Base-by-base conservation (phyloP, 805 yeast species). In the Sugiyamaella chiloensis region DNA sequence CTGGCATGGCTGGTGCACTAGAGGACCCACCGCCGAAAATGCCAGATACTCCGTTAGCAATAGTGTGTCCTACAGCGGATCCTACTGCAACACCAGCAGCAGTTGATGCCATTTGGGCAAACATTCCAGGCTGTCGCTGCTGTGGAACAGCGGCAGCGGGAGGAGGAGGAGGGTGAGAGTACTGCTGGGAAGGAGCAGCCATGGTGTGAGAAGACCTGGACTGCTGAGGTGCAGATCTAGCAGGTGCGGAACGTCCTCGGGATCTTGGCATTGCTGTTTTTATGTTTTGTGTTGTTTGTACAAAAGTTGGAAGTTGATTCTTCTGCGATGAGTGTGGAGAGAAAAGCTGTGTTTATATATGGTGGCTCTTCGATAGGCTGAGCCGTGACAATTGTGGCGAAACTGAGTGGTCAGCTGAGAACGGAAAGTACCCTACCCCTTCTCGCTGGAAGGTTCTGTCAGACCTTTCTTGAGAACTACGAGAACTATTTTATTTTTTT, bases 31-130 rank as follows among this genome's bases (percentile, higher is more conserved):
- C 95, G 46, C 95, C 88, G 61, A 91, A 91, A 78, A 93, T 70
- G 43, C 87, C 77, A 43, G 96, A 82, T 60, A 93, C 73, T 61
- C 98, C 98, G 53, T 95, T 95, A 72, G 97, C 97, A 50, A 91
- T 58, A 34, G 97, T 88, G 76, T 93, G 99, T 53, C 99, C 99
- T 47, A 91, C 83, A 52, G 98, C 84, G 44, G 96, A 87, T 61
- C 99, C 99, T 48, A 93, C 97, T 46, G 98, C 99, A 39, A 93
- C 99, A 82, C 99, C 99, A 42, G 98, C 99, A 47, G 99, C 99
- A 42, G 99, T 93, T 41, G 95, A 76, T 32, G 98, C 98, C 99
- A 93, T 93, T 72, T 93, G 95, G 51, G 91, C 86, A 62, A 91
- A 90, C 65, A 91, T 61, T 61, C 98, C 97, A 41, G 97, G 97